A percentile compares a stretch with the other conserved stretches of the same genome.
These are phyloP conservation scores for Mycena filopes DNA, from an alignment of 768 basidiomycete genomes.

Conservation along the genomic window DNA sequence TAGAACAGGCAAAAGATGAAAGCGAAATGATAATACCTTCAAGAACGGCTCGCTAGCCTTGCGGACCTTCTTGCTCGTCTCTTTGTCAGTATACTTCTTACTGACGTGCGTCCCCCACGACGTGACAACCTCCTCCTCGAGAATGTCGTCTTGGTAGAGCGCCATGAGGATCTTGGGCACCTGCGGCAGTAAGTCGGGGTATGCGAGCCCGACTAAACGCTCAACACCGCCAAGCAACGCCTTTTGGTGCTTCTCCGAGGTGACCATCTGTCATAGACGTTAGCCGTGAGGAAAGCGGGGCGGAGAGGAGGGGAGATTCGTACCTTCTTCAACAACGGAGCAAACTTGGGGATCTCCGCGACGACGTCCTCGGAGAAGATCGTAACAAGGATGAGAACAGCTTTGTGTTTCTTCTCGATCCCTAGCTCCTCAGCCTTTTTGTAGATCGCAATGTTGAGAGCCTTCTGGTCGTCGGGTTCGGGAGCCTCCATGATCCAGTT, in stretches of 20 bases:
- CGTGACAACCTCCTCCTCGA: conserved; percentile 90
- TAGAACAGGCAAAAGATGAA: conserved; percentile 12
- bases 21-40: conserved; percentile 63
- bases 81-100: conserved; percentile 96
- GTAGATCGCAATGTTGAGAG: conserved; percentile 74
- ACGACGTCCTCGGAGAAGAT: conserved; percentile 83
- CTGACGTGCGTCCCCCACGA: conserved; percentile 97
- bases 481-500: conserved; percentile 86
- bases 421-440: conserved; percentile 92
- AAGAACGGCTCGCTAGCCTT: conserved; percentile 97
- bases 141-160: conserved; percentile 90
- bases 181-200: conserved; percentile 74
- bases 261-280: conserved; percentile 70
- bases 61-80: conserved; percentile 93
- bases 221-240: conserved; percentile 93
- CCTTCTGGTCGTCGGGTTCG: conserved; percentile 56
- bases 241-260: conserved; percentile 96
- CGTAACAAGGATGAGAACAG: conserved; percentile 80
- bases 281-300: neutral
- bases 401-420: conserved; percentile 95
- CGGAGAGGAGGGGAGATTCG: conserved; percentile 33
- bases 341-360: conserved; percentile 71
- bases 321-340: conserved; percentile 82
- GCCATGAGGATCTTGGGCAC: conserved; percentile 95
- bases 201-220: conserved; percentile 77